phyloP scores from a whole-genome alignment of 208 protist genomes.

The Acanthamoeba culbertsoni region DNA sequence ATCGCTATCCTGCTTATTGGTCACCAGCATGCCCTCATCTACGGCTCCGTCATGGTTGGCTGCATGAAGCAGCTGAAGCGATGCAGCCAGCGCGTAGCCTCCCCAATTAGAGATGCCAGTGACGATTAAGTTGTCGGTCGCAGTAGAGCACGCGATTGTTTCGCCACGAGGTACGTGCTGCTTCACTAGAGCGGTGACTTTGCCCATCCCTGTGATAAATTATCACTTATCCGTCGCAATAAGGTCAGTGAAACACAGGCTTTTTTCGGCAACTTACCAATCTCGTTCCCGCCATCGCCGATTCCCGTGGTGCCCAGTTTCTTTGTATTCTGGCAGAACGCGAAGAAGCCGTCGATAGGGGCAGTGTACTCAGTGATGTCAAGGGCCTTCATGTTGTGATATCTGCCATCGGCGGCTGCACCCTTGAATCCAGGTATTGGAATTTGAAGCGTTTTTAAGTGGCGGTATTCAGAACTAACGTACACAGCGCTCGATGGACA shows the following conservation, averaged over 20 bases:
- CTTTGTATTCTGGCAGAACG: background rate
- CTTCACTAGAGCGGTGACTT: background rate
- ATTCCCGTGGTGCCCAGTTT: constrained; percentile 34
- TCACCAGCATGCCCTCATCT: background rate
- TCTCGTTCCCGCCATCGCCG: constrained; percentile 61
- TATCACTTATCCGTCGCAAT: background rate
- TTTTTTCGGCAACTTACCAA: background rate
- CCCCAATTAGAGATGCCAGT: constrained; percentile 59
- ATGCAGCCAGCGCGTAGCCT: constrained; percentile 56
- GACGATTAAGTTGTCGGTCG: constrained; percentile 24
- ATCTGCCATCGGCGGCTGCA: constrained; percentile 4
- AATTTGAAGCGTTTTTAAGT: no score
- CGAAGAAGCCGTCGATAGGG: constrained; percentile 53
- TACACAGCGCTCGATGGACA: constrained; percentile 43
- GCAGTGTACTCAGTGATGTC: constrained; percentile 45
- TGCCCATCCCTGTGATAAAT: constrained; percentile 36
- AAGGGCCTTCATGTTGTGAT: constrained; percentile 45
- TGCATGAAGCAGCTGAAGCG: background rate
- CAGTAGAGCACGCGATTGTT: background rate
- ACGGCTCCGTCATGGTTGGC: background rate
- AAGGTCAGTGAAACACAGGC: background rate
- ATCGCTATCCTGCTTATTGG: constrained; percentile 19
- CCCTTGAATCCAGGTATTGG: background rate
- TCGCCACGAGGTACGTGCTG: background rate
- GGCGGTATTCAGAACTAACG: no score